Base-by-base conservation (phyloP, 192 early-diverging fungal genomes). In the Rhizophagus clarus region DNA sequence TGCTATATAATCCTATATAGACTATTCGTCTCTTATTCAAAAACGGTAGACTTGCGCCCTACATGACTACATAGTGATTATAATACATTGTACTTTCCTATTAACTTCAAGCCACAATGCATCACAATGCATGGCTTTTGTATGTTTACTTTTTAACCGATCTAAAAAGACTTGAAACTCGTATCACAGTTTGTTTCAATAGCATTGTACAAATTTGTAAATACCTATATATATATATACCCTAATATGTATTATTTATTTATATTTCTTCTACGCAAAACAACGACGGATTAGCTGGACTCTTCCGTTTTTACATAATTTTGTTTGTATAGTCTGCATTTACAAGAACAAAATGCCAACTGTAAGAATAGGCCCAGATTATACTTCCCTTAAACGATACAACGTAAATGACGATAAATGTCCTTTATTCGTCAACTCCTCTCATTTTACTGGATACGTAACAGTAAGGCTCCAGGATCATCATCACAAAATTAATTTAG, bases 361-460 rank as follows among this genome's bases (percentile, higher is more conserved):
- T 15, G 64, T 81, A 8, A 67, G 42, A 66, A 81, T 81, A 61
- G 80, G 80, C 8, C 75, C 80, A 49, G 49, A 10, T 68, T 81
- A 77, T 34, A 60, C 28, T 26, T 68, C 61, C 0, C 82, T 85
- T 32, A 56, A 81, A 45, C 32, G 51, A 51, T 83, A 79, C 29
- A 49, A 45, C 7, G 74, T 83, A 7, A 85, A 85, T 45, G 74
- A 66, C 4, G 84, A 85, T 47, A 31, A 80, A 14, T 40, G 64
- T 5, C 84, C 84, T 20, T 40, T 79, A 26, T 51, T 70, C 17
- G 77, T 85, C 4, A 76, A 82, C 15, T 85, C 84, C 3, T 34
- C 61, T 8, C 76, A 85, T 74, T 85, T 82, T 71, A 81, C 80
- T 24, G 84, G 84, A 12, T 74, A 76, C 24, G 42, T 85, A 51